A percentile compares a stretch with the other conserved stretches of the same genome.
Evolutionary conservation across 768 basidiomycete genomes (phyloP).

Genomic region (Tulasnella sp.): DNA sequence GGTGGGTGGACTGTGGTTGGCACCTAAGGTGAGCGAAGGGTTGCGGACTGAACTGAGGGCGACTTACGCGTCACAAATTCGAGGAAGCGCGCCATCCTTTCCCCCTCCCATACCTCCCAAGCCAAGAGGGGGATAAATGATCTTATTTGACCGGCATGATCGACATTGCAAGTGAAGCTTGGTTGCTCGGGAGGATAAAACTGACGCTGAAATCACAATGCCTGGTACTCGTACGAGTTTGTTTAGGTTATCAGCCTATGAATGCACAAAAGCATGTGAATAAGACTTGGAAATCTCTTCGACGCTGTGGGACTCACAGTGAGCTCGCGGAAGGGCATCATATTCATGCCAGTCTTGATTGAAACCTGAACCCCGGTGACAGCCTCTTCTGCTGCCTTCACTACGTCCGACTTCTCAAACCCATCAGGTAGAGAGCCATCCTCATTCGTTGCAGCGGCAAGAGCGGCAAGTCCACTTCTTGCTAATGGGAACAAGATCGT

Average conservation of each 20-base stretch:
- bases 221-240: slow-evolving; percentile 95
- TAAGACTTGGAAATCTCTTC: background rate
- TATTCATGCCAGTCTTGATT: slow-evolving; percentile 82
- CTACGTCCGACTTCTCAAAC: slow-evolving; percentile 33
- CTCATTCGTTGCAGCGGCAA: slow-evolving; percentile 50
- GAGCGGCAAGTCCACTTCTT: slow-evolving; percentile 46
- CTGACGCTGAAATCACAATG: slow-evolving; percentile 95
- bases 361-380: slow-evolving; percentile 81
- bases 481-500: slow-evolving; percentile 78
- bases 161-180: slow-evolving; percentile 91
- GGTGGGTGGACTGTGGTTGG: slow-evolving; percentile 45
- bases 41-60: background rate
- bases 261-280: background rate
- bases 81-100: slow-evolving; percentile 73
- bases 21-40: background rate
- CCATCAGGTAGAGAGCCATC: slow-evolving; percentile 22
- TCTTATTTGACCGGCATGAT: slow-evolving; percentile 75
- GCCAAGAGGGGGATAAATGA: slow-evolving; percentile 70
- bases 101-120: slow-evolving; percentile 86
- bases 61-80: slow-evolving; percentile 71
- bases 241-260: slow-evolving; percentile 78
- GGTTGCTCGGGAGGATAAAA: slow-evolving; percentile 88
- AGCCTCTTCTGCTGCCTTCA: slow-evolving; percentile 36
- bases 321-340: slow-evolving; percentile 90
- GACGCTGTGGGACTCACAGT: slow-evolving; percentile 48